Base-by-base conservation (phyloP, 225 moss, liverwort and hornwort species). In the Lunularia cruciata region DNA sequence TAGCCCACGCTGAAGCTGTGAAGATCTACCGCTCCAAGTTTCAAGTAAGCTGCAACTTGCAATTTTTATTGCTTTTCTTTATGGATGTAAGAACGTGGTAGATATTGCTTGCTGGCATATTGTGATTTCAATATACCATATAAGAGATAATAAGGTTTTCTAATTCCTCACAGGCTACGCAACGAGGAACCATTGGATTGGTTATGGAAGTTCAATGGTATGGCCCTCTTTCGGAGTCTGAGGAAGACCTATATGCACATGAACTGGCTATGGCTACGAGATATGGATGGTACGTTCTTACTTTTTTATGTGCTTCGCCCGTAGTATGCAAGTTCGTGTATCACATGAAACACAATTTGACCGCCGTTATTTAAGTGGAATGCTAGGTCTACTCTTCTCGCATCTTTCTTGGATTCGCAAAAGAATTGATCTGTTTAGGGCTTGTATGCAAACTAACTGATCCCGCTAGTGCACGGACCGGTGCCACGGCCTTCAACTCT, bases 1-100 rank as follows among this genome's bases (percentile, higher is more conserved):
- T 89, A 25, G 72, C 87, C 2, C 89, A 89, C 57, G 83, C 87
- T 55, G 72, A 57, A 28, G 70, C 70, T 8, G 85, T 87, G 52
- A 56, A 70, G 4, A 74, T 70, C 22, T 89, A 79, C 55, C 80
- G 81, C 20, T 61, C 73, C 19, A 78, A 81, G 46, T 89, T 74
- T 65, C 81, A 85, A 78, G 86, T 84, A n/a, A 30, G 31, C 57
- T 11, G 30, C 28, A 43, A n/a, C n/a, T n/a, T n/a, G n/a, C n/a
- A n/a, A n/a, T n/a, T n/a, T n/a, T n/a, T n/a, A n/a, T n/a, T n/a
- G n/a, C n/a, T n/a, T n/a, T n/a, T n/a, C n/a, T n/a, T n/a, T n/a
- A n/a, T 51, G 22, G 18, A 19, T 40, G 13, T 40, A 6, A 40
- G 40, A 40, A 40, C 6, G 40, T n/a, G 40, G 13, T 5, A 13